A percentile compares a stretch with the other conserved stretches of the same genome.
These are phyloP conservation scores for Ceratocystis diversiconidia DNA, from an alignment of 2,329 filamentous ascomycete species.

Conservation along the genomic window DNA sequence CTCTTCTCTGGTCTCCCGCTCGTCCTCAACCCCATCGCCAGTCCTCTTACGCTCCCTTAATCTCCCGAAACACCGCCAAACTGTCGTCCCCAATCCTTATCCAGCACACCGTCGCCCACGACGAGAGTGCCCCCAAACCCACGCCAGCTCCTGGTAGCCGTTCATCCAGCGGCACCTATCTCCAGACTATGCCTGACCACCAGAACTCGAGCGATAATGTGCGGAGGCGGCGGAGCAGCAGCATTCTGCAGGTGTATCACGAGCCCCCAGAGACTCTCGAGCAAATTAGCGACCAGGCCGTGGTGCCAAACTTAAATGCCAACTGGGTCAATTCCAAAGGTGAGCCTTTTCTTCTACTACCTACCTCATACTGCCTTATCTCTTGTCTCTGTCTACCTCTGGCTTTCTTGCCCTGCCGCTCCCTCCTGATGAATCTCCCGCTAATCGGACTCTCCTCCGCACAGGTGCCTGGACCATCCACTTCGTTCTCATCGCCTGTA, in stretches of 20 bases:
- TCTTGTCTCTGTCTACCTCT: background rate
- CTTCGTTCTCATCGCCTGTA: constrained; percentile 73
- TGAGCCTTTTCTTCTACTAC: constrained; percentile 27
- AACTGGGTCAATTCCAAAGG: constrained; percentile 99
- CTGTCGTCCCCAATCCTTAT: constrained; percentile 83
- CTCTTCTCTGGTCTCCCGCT: background rate
- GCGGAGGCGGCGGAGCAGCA: constrained; percentile 88
- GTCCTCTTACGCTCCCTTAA: background rate
- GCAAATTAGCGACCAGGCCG: constrained; percentile 92
- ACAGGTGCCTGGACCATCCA: constrained; percentile 96
- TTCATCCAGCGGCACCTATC: constrained; percentile 34
- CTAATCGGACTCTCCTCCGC: constrained; percentile 6
- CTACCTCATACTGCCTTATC: too few species aligned
- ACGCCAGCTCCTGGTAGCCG: constrained; percentile 20
- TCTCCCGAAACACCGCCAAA: constrained; percentile 63
- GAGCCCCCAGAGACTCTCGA: constrained; percentile 93
- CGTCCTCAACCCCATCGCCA: background rate
- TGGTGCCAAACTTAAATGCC: constrained; percentile 87
- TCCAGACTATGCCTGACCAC: constrained; percentile 44
- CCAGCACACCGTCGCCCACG: constrained; percentile 81
- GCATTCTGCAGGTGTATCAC: constrained; percentile 81
- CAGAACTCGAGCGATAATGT: constrained; percentile 40
- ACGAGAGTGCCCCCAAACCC: constrained; percentile 60
- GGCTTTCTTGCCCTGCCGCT: background rate
- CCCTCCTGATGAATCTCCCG: background rate